Evolutionary conservation across 2,329 filamentous ascomycete genomes (phyloP).

Genomic region (Fusarium paranaense): DNA sequence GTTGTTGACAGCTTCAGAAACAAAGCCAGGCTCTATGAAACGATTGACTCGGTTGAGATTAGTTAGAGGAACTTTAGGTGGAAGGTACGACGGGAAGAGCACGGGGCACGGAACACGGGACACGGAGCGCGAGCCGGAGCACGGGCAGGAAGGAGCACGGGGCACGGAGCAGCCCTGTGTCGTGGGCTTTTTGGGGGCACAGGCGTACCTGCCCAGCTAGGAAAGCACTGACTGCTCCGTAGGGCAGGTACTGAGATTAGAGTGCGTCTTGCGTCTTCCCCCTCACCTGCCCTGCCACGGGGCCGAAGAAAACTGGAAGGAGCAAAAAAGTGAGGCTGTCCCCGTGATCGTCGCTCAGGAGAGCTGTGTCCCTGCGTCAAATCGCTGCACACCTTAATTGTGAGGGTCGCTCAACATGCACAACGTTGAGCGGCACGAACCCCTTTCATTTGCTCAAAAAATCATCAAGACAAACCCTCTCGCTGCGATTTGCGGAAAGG

Average conservation of each 20-base stretch:
- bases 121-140: conserved; percentile 33
- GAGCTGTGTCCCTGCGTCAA: conserved; percentile 19
- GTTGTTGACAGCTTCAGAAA: neutral
- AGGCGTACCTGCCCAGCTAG: conserved; percentile 33
- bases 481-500: conserved; percentile 35
- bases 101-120: conserved; percentile 26
- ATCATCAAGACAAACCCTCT: conserved; percentile 24
- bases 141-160: conserved; percentile 31
- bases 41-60: conserved; percentile 18
- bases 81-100: conserved; percentile 28
- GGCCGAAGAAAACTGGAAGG: conserved; percentile 12
- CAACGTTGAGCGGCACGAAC: conserved; percentile 10
- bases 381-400: neutral
- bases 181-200: conserved; percentile 11
- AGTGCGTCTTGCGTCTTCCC: neutral
- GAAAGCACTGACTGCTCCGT: conserved; percentile 28
- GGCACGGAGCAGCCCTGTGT: conserved; percentile 16
- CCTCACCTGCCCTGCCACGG: conserved; percentile 7
- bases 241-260: conserved; percentile 12
- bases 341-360: conserved; percentile 1
- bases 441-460: conserved; percentile 33
- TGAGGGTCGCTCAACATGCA: conserved; percentile 15
- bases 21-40: conserved; percentile 1
- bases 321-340: neutral
- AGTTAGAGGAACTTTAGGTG: conserved; percentile 29